Evolutionary conservation across 1,139 yeast species (phyloP), one percentile per base, ranked within the genome.

Genomic region (Candida glucosophila): DNA sequence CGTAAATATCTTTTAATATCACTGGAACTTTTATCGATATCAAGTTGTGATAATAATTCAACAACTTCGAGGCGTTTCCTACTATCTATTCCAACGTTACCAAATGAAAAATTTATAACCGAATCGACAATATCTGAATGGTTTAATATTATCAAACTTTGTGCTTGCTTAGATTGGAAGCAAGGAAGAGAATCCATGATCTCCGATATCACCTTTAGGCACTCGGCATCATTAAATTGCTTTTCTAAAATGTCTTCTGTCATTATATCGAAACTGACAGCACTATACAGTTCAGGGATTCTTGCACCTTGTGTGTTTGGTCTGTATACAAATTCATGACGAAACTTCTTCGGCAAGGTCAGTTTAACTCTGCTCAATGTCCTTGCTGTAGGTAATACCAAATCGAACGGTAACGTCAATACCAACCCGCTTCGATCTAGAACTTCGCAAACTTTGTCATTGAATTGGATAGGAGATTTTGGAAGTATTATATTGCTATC

Each of bases 361-460:
- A 79, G 60, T 12, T 63, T 60, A 4, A 58, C 55, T 31, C 80
- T 74, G 5, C 96, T 86, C 17, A 90, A 52, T 27, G 74, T 65
- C 36, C 98, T 60, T 0, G 98, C 97, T 55, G 80, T 73, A 0
- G 99, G 97, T 19, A 86, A 55, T 0, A 94, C 80, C 34, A 88
- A 58, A 46, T 90, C 98, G 46, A 79, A 88, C 1, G 95, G 94
- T 19, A 92, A 53, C 34, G 86, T 93, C 17, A 92, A 54, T 5
- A 90, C 90, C 0, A 88, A 73, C 0, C 98, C 98, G 16, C 83
- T 77, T 27, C 73, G 67, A 43, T 90, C 97, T 33, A 92, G 55
- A 1, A 90, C 70, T 39, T 86, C 93, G 38, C 79, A 86, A 0
- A 82, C 78, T 24, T 67, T 68, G 12, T 67, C 69, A 12, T 73